A percentile compares a stretch with the other conserved stretches of the same genome.
Conservation (phyloP, 2,329 filamentous ascomycete species). For the Ceratocystis alfenasii region DNA sequence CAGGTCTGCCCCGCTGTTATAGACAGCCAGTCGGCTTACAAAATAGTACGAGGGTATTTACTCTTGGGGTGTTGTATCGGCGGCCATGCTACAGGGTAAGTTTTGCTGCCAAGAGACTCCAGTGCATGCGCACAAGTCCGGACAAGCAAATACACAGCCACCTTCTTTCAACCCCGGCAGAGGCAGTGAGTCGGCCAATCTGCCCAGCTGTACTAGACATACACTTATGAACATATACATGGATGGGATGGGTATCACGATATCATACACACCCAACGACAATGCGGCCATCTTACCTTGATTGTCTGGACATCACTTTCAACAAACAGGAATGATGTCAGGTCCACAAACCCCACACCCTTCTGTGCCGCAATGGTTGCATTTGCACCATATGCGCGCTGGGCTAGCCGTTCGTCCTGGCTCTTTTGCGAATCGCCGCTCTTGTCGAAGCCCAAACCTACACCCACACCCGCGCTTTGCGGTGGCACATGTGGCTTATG, state of each 20-base stretch:
- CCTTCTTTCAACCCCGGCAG: constrained; percentile 45
- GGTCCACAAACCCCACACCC: constrained; percentile 66
- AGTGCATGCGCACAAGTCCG: constrained; percentile 1
- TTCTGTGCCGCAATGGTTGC: constrained; percentile 55
- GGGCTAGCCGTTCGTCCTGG: constrained; percentile 37
- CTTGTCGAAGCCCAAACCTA: too few species aligned
- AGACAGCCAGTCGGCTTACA: not conserved
- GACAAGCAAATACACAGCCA: constrained; percentile 36
- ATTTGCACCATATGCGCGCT: constrained; percentile 73
- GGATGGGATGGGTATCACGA: not conserved
- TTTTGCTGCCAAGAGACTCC: constrained; percentile 12
- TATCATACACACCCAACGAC: not conserved
- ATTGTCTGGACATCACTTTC: constrained; percentile 48
- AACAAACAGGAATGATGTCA: constrained; percentile 61
- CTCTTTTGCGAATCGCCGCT: constrained; percentile 27
- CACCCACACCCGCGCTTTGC: constrained; percentile 18
- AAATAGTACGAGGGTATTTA: constrained; percentile 32
- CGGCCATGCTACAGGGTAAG: constrained; percentile 42
- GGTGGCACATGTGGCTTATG: constrained; percentile 68
- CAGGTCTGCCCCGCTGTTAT: not conserved
- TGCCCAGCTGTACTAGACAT: not conserved
- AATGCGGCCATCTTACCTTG: constrained; percentile 30
- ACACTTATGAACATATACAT: not conserved
- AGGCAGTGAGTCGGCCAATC: not conserved
- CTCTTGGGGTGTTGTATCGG: constrained; percentile 60